Evolutionary conservation across 2,329 filamentous ascomycete genomes (phyloP), one percentile per base, ranked within the genome.

Genomic region (Alternaria conjuncta): DNA sequence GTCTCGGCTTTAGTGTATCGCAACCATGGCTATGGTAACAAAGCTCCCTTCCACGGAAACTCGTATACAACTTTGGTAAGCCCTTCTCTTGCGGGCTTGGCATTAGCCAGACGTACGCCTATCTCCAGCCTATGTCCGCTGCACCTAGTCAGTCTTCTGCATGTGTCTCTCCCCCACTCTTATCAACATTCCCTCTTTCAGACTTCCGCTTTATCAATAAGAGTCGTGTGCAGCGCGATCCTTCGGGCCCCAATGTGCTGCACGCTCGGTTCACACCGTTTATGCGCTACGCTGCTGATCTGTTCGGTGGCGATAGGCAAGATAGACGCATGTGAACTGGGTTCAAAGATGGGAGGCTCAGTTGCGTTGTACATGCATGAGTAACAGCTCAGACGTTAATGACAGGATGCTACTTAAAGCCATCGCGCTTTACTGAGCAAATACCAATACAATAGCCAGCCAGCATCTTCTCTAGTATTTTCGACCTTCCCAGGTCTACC

Each of bases 161-260:
- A 30, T 25, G 20, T 30, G 18, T n/a, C 25, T 9, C 50, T 15
- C 50, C 61, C 61, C 56, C 56, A 63, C 61, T 60, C 50, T 63
- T 60, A 63, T 51, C 56, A 43, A n/a, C 10, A 28, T 23, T 6
- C 21, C 18, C 44, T 44, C 15, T 28, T 55, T 21, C 1, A 9
- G 30, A 28, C 30, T 59, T 45, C 45, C 50, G 43, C 32, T 26
- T 30, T 59, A 63, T 63, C 58, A 30, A 54, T 43, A 7, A 49
- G 12, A 18, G 18, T 5, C 50, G 13, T 4, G 7, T 45, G 12
- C 9, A 46, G 20, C 5, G n/a, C 23, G n/a, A 44, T 44, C 53
- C 41, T 20, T 45, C n/a, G 10, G n/a, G 3, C 23, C n/a, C n/a
- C 6, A 20, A 6, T 13, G 12, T 46, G 53, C 41, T 21, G 49